Evolutionary conservation across 2,329 filamentous ascomycete genomes (phyloP).

Genomic region (Hymenotorrendiella dingleyae): DNA sequence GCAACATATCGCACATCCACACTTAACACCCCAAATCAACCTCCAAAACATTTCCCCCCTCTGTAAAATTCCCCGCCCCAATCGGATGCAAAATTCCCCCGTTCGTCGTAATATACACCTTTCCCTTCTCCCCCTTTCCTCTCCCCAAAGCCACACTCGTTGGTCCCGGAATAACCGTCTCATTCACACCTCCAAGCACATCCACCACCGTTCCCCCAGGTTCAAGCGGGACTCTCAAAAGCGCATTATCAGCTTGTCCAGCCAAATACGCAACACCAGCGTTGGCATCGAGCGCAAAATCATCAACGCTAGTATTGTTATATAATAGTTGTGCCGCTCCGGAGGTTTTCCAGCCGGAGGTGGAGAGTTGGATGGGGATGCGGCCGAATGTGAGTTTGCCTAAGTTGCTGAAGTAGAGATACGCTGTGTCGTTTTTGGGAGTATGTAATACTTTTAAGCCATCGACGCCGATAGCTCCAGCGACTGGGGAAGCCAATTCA

Average conservation of each 20-base stretch:
- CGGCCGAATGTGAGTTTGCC: conserved; percentile 9
- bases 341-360: conserved; percentile 2
- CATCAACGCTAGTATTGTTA: conserved; percentile 8
- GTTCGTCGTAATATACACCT: conserved; percentile 8
- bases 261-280: conserved; percentile 10
- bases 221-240: conserved; percentile 8
- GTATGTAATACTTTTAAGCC: conserved; percentile 11
- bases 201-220: neutral
- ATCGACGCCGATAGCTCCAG: conserved; percentile 10
- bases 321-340: conserved; percentile 12
- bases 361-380: conserved; percentile 12
- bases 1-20: too few relatives aligned
- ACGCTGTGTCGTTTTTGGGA: conserved; percentile 1
- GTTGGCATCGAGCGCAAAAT: conserved; percentile 12
- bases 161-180: too few relatives aligned
- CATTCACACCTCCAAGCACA: conserved; percentile 6
- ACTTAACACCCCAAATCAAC: neutral
- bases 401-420: conserved; percentile 15
- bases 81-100: too few relatives aligned
- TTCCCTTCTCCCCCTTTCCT: neutral
- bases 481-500: conserved; percentile 14
- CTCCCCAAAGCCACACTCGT: conserved; percentile 14
- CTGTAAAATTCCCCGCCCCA: neutral
- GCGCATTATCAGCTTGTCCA: conserved; percentile 1
- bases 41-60: neutral